Conservation (phyloP, 2,329 filamentous ascomycete genomes). For the Emergomyces pasteurianus region DNA sequence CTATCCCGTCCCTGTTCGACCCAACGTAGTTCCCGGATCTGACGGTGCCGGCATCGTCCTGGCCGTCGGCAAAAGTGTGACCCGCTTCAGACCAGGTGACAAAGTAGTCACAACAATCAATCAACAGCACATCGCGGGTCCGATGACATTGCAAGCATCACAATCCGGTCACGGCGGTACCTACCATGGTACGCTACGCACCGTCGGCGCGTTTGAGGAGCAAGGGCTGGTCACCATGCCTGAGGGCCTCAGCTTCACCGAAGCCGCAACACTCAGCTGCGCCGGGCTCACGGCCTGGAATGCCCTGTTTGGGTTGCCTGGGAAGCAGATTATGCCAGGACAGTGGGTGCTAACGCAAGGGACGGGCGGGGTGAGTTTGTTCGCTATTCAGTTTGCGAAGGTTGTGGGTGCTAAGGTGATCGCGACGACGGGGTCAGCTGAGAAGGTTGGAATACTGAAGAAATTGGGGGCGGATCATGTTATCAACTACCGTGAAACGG, state of each 20-base stretch:
- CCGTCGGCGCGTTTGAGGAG: constrained; percentile 1
- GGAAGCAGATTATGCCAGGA: constrained; percentile 25
- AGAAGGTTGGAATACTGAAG: constrained; percentile 38
- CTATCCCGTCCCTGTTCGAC: constrained; percentile 7
- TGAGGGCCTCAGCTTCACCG: constrained; percentile 1
- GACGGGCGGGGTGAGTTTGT: constrained; percentile 42
- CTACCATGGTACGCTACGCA: background rate
- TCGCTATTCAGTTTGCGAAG: constrained; percentile 38
- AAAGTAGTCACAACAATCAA: constrained; percentile 33
- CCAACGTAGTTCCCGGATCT: constrained; percentile 19
- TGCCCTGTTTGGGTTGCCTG: constrained; percentile 38
- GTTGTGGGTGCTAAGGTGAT: constrained; percentile 39
- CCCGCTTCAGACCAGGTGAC: constrained; percentile 40
- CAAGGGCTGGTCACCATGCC: constrained; percentile 1
- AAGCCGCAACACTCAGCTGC: constrained; percentile 33
- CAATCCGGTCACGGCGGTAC: background rate
- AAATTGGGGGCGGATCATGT: constrained; percentile 41
- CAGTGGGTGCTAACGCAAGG: constrained; percentile 41
- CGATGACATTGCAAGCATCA: constrained; percentile 6
- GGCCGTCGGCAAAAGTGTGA: constrained; percentile 37
- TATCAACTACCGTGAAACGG: constrained; percentile 44
- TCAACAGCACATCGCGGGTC: constrained; percentile 13
- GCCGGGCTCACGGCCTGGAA: constrained; percentile 41
- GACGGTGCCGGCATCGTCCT: constrained; percentile 43
- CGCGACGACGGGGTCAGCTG: constrained; percentile 42